These are phyloP conservation scores for Xylariaceae sp. DNA, from an alignment of 2,329 filamentous ascomycete genomes.

Conservation along the genomic window DNA sequence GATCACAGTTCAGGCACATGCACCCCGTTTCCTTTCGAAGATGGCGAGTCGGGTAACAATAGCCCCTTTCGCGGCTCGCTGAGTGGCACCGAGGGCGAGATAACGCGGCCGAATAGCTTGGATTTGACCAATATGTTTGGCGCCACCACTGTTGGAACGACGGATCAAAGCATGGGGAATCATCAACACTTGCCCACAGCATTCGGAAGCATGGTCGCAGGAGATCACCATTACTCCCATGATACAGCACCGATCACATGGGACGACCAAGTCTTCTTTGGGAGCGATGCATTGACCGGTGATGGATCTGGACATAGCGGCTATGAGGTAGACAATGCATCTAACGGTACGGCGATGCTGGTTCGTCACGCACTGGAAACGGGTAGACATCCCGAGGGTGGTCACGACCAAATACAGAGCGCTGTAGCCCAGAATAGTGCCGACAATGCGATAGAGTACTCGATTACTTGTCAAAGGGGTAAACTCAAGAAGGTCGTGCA, in stretches of 20 bases:
- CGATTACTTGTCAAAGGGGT: constrained; percentile 2
- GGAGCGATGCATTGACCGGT: background rate
- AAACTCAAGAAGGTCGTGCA: constrained; percentile 3
- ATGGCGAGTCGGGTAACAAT: background rate
- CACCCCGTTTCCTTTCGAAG: background rate
- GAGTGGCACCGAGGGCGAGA: background rate
- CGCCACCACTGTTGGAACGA: background rate
- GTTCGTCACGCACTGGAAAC: background rate
- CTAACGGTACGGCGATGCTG: background rate
- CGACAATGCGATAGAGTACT: background rate
- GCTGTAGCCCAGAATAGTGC: background rate
- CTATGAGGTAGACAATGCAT: background rate
- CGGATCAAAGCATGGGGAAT: background rate
- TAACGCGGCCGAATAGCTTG: background rate
- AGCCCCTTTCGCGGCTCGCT: background rate
- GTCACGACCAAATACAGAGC: background rate
- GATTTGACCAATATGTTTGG: background rate
- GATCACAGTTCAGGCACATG: background rate
- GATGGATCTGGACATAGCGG: background rate
- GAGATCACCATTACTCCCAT: background rate
- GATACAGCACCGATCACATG: background rate
- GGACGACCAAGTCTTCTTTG: background rate
- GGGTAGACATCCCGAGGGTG: too few relatives aligned
- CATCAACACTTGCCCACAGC: background rate
- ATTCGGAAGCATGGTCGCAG: background rate